These are phyloP conservation scores for Acacia concinna DNA, from an alignment of 331 rosid species.

Conservation along the genomic window DNA sequence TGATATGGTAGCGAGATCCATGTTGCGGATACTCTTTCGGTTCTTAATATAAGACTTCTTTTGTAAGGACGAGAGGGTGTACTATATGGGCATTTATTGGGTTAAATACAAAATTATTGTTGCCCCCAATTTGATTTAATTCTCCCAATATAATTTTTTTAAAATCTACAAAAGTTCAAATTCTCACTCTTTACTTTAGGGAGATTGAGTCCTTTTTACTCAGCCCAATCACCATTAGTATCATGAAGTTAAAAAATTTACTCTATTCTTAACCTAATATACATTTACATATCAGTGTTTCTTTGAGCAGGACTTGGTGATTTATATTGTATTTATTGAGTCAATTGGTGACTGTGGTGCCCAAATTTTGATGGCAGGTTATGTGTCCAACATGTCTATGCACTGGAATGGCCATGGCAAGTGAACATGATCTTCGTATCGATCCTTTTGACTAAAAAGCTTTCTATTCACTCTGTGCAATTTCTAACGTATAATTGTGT, in stretches of 20 bases:
- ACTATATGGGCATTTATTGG: no score
- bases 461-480: neutral
- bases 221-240: neutral
- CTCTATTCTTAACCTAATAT: neutral
- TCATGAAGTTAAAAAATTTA: neutral
- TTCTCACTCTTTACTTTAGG: no score
- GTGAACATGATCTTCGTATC: slow-evolving; percentile 94
- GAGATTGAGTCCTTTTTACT: neutral
- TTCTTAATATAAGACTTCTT: no score
- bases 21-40: neutral
- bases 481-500: slow-evolving; percentile 21
- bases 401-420: slow-evolving; percentile 99
- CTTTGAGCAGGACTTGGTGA: neutral
- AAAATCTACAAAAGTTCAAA: neutral
- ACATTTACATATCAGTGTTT: neutral
- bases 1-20: neutral
- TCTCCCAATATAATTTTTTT: neutral
- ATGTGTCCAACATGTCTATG: slow-evolving; percentile 99
- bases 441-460: slow-evolving; percentile 84
- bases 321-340: neutral
- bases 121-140: neutral
- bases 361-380: slow-evolving; percentile 54
- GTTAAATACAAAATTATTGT: neutral
- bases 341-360: neutral
- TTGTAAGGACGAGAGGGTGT: no score